Evolutionary conservation across 441 rosid species (phyloP), one percentile per base, ranked within the genome.

Genomic region (Pelargonium cotyledonis): DNA sequence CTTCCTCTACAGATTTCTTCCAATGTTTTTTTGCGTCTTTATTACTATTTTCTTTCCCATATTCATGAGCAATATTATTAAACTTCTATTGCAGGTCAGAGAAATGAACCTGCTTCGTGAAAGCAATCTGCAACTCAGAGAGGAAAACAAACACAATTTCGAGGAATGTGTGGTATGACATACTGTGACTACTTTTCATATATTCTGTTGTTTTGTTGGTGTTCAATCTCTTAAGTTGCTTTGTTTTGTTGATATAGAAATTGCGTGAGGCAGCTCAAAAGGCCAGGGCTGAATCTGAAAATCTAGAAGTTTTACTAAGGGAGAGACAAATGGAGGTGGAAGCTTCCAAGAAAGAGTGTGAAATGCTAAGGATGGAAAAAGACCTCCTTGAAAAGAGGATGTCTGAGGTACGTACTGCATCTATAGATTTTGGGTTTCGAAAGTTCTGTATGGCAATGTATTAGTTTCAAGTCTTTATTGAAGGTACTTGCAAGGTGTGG

Each of bases 81-180:
- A 65, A 71, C 70, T 65, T 65, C 53, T 63, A 70, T 23, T 78
- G 65, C 86, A 95, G 99, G 88, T 91, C 70, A 83, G 88, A 79
- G 99, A 95, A 81, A 81, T 91, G 83, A 92, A 83, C 80, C 80
- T 92, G 76, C 92, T 95, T 75, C 97, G 97, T 40, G 99, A 92
- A 85, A 95, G 96, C 84, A 92, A 95, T 74, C 71, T 88, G 82
- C 99, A 95, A 75, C 91, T 95, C 69, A 88, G 97, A 77, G 99
- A 92, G 76, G 99, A 95, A 85, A 95, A 92, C 80, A 92, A 85
- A 81, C 88, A 95, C 79, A 95, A 91, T 85, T 92, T 95, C 76
- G 97, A 89, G 79, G 97, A 92, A 79, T 88, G 97, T 80, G 94
- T 89, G 96, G 98, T 95, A 76, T 61, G 80, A 66, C 46, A 35